phyloP scores from a whole-genome alignment of 2,329 filamentous ascomycete genomes.

The Anthostomella pinea region DNA sequence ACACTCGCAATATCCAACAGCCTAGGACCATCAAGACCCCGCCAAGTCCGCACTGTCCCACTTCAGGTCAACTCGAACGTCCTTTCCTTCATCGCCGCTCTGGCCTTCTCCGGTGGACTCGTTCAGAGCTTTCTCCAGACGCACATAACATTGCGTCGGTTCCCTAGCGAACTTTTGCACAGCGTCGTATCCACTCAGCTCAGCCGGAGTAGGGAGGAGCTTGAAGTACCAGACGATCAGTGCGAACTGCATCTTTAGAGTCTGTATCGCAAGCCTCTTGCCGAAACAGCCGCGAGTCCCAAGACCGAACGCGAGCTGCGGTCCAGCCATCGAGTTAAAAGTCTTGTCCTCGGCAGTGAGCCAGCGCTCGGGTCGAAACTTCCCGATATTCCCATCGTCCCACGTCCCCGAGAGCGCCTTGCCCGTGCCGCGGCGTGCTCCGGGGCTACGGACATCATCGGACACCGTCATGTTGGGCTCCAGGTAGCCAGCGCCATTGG shows the following conservation, averaged over 20 bases:
- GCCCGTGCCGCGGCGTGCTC: constrained; percentile 4
- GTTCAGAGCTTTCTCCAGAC: constrained; percentile 14
- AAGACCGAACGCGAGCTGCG: constrained; percentile 17
- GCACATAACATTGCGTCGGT: constrained; percentile 29
- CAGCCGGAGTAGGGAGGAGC: constrained; percentile 10
- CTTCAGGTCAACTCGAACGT: no score
- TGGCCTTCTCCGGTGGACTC: no score
- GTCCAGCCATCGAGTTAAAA: constrained; percentile 14
- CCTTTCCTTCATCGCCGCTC: no score
- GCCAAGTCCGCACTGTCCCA: no score
- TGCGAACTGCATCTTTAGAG: constrained; percentile 16
- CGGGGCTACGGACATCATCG: constrained; percentile 11
- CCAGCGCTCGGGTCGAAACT: constrained; percentile 21
- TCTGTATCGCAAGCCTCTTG: constrained; percentile 13
- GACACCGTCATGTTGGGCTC: constrained; percentile 9
- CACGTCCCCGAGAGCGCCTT: constrained; percentile 11
- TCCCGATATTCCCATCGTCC: constrained; percentile 14
- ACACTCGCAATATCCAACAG: no score
- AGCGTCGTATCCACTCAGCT: constrained; percentile 23
- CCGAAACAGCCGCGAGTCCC: constrained; percentile 19
- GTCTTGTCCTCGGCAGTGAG: constrained; percentile 4
- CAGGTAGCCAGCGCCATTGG: constrained; percentile 15
- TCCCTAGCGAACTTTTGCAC: constrained; percentile 32
- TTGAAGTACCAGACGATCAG: constrained; percentile 19
- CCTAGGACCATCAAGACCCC: no score